Percentiles rank a stretch among this genome's conserved stretches.
Evolutionary conservation across 768 basidiomycete genomes (phyloP).

Genomic region (Suillus variegatus): DNA sequence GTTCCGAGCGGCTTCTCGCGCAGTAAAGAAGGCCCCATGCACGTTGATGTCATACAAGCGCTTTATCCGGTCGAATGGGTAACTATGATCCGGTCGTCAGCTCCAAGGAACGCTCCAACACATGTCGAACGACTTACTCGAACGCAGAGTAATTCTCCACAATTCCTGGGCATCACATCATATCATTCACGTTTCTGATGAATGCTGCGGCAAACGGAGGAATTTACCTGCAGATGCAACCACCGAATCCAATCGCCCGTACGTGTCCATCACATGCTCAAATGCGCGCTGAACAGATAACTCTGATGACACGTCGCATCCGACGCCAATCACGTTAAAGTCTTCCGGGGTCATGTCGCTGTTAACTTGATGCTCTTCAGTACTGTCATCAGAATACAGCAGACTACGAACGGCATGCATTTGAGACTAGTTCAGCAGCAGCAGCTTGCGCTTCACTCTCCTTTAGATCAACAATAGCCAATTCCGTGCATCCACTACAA

Average conservation of each 20-base stretch:
- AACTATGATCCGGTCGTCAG: constrained; percentile 43
- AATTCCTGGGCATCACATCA: constrained; percentile 53
- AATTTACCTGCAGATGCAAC: constrained; percentile 82
- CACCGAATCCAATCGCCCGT: constrained; percentile 76
- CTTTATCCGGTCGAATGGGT: constrained; percentile 84
- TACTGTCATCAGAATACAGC: constrained; percentile 24
- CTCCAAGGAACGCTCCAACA: constrained; percentile 7
- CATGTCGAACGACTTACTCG: constrained; percentile 52
- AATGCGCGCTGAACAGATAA: constrained; percentile 74
- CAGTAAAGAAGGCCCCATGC: constrained; percentile 94
- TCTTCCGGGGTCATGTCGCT: constrained; percentile 56
- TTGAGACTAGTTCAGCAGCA: constrained; percentile 63
- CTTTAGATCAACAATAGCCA: constrained; percentile 84
- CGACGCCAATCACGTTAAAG: constrained; percentile 71
- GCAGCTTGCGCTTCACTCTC: constrained; percentile 65
- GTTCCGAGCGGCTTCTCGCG: constrained; percentile 87
- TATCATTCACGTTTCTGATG: constrained; percentile 2
- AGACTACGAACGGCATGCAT: constrained; percentile 48
- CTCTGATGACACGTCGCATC: constrained; percentile 89
- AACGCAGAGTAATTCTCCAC: constrained; percentile 88
- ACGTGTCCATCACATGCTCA: constrained; percentile 58
- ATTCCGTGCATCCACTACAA: constrained; percentile 71
- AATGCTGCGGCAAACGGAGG: neutral
- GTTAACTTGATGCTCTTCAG: constrained; percentile 45
- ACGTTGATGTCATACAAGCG: constrained; percentile 91